Percentiles rank a stretch among this genome's conserved stretches.
Conservation (phyloP, 441 rosid genomes). For the Pelargonium exstipulatum region DNA sequence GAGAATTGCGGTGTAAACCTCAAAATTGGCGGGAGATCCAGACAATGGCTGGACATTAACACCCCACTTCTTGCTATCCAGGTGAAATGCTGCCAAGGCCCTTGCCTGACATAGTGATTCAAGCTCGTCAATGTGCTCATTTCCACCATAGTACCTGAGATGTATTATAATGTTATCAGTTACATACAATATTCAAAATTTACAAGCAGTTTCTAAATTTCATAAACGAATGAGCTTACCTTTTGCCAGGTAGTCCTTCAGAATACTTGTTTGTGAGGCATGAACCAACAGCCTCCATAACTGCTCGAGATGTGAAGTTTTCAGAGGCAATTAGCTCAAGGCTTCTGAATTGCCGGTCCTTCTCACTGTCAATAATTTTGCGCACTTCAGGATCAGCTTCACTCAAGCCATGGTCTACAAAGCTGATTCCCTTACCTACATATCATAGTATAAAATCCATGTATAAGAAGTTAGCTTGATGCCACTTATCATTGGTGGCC, state of each 20-base stretch:
- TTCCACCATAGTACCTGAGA: slow-evolving; percentile 82
- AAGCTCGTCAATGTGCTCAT: slow-evolving; percentile 78
- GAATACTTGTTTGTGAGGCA: slow-evolving; percentile 90
- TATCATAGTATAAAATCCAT: neutral
- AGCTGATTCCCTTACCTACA: slow-evolving; percentile 40
- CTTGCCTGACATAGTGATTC: slow-evolving; percentile 79
- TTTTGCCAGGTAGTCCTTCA: slow-evolving; percentile 91
- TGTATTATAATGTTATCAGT: slow-evolving; percentile 7
- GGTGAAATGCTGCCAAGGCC: slow-evolving; percentile 68
- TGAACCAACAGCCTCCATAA: slow-evolving; percentile 94
- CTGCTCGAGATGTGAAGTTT: slow-evolving; percentile 85
- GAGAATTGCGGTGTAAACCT: slow-evolving; percentile 80
- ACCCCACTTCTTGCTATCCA: slow-evolving; percentile 74
- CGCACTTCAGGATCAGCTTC: slow-evolving; percentile 77
- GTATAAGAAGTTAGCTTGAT: neutral
- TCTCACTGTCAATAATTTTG: slow-evolving; percentile 59
- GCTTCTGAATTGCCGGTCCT: slow-evolving; percentile 75
- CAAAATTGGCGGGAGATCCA: slow-evolving; percentile 93
- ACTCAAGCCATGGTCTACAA: slow-evolving; percentile 45
- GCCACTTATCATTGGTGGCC: neutral
- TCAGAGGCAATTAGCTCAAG: slow-evolving; percentile 81
- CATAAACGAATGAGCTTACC: slow-evolving; percentile 32
- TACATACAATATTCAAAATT: neutral
- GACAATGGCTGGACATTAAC: slow-evolving; percentile 93
- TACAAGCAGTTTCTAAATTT: neutral